phyloP scores from a whole-genome alignment of 164 flowering plant genomes.

The Piper betle region DNA sequence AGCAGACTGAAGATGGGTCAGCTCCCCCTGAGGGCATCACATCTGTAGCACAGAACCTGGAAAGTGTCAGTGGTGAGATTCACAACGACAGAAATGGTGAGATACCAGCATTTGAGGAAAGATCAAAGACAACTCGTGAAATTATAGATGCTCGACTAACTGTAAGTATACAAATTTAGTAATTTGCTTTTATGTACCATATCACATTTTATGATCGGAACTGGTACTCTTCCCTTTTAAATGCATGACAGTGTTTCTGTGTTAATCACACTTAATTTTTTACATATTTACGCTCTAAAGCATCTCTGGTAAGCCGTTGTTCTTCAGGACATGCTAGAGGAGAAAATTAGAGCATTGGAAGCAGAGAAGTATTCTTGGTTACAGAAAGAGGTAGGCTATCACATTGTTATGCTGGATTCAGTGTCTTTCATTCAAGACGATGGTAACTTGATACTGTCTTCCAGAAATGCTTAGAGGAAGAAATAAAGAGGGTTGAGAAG shows the following conservation, averaged over 20 bases:
- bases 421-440: neutral
- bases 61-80: constrained; percentile 10
- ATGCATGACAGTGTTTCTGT: neutral
- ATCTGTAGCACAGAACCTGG: constrained; percentile 11
- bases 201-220: neutral
- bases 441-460: constrained; percentile 1
- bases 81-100: constrained; percentile 10
- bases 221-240: neutral
- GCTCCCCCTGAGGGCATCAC: constrained; percentile 8
- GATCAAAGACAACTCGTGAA: constrained; percentile 8
- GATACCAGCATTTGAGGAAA: constrained; percentile 11
- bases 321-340: constrained; percentile 6
- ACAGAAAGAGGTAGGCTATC: constrained; percentile 25
- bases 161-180: neutral
- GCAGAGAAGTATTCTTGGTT: constrained; percentile 23
- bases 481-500: constrained; percentile 1
- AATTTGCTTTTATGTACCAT: neutral
- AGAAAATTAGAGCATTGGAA: constrained; percentile 14
- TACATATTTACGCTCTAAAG: neutral
- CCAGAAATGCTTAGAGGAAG: constrained; percentile 9
- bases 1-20: constrained; percentile 13
- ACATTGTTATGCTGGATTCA: neutral
- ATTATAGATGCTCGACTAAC: constrained; percentile 14
- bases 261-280: neutral
- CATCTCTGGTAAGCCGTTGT: too few relatives aligned